Conservation (phyloP, 768 basidiomycete genomes). For the Mycena leptocephala region DNA sequence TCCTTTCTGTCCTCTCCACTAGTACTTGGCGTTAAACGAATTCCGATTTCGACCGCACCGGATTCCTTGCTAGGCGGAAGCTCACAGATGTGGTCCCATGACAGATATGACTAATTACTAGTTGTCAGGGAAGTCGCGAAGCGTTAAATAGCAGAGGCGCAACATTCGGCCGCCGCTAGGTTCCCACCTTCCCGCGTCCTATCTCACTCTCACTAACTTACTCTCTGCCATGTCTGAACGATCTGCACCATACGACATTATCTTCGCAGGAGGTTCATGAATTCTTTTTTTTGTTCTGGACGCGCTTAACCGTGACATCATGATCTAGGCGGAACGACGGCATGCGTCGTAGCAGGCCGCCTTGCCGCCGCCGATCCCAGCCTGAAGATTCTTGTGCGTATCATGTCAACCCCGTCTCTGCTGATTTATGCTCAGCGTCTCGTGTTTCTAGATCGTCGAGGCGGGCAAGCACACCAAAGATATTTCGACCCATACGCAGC, state of each 20-base stretch:
- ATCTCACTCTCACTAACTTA: too few relatives aligned
- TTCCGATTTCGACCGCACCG: too few relatives aligned
- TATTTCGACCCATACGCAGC: slow-evolving; percentile 65
- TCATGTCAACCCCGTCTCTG: neutral
- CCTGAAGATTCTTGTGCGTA: slow-evolving; percentile 68
- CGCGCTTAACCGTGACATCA: neutral
- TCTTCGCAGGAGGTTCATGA: slow-evolving; percentile 68
- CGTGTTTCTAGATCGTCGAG: slow-evolving; percentile 64
- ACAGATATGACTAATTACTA: neutral
- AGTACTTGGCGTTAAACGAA: too few relatives aligned
- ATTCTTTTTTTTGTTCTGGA: neutral
- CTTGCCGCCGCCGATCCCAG: slow-evolving; percentile 68
- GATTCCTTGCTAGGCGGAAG: too few relatives aligned
- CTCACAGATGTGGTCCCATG: neutral
- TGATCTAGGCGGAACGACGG: slow-evolving; percentile 66
- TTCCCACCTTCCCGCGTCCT: neutral
- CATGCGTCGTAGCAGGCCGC: slow-evolving; percentile 71
- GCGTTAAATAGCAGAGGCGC: too few relatives aligned
- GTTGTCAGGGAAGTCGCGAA: too few relatives aligned
- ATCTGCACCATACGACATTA: slow-evolving; percentile 30
- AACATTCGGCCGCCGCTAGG: too few relatives aligned
- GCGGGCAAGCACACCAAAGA: slow-evolving; percentile 69
- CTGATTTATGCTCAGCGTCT: neutral
- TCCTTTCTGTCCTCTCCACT: too few relatives aligned
- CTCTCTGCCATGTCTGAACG: neutral